Evolutionary conservation across 257 asterid species (phyloP).

Genomic region (Pogostemon cablin): DNA sequence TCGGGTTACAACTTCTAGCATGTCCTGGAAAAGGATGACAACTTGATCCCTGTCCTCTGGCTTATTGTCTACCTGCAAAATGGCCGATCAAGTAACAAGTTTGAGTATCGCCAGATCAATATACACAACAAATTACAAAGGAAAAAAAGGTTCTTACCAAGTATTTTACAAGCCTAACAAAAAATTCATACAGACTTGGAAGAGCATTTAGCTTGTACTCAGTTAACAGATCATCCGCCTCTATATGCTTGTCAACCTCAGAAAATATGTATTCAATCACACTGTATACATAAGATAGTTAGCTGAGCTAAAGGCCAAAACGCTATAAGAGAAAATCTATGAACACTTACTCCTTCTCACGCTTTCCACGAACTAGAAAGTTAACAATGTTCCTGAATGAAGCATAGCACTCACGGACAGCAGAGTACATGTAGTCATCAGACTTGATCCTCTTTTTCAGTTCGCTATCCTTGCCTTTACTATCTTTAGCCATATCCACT

Average conservation of each 20-base stretch:
- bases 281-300: constrained; percentile 47
- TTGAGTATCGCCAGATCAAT: constrained; percentile 18
- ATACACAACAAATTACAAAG: constrained; percentile 14
- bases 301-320: constrained; percentile 13
- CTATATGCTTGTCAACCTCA: constrained; percentile 85
- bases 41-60: constrained; percentile 96
- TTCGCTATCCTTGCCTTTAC: constrained; percentile 89
- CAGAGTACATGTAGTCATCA: constrained; percentile 86
- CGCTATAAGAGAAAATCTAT: constrained; percentile 26
- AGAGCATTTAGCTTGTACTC: constrained; percentile 83
- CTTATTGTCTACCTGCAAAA: constrained; percentile 80
- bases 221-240: constrained; percentile 54
- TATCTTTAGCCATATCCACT: constrained; percentile 98
- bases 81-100: constrained; percentile 30
- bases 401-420: constrained; percentile 96
- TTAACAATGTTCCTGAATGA: constrained; percentile 81
- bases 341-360: constrained; percentile 75
- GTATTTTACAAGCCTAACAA: constrained; percentile 88
- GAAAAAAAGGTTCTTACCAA: constrained; percentile 60
- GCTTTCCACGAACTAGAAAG: constrained; percentile 67
- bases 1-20: constrained; percentile 96
- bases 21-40: constrained; percentile 97
- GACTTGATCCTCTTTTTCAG: constrained; percentile 82
- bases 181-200: constrained; percentile 84
- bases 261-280: constrained; percentile 82